Conservation (phyloP, 2,329 filamentous ascomycete species). For the Coniochaeta hoffmannii region DNA sequence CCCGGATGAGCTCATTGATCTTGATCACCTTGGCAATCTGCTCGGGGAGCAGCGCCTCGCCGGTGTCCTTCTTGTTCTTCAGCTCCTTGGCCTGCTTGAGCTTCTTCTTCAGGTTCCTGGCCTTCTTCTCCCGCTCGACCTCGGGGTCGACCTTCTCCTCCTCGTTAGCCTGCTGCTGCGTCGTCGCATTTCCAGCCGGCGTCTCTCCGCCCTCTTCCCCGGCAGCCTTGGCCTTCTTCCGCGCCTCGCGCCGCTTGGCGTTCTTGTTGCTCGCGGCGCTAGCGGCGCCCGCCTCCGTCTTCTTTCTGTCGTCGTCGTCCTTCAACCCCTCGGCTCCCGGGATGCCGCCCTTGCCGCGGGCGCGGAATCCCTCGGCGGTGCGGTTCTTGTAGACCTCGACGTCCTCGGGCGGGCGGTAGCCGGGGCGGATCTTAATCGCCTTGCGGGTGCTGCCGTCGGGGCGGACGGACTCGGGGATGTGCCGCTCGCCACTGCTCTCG, state of each 20-base stretch:
- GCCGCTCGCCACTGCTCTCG: constrained; percentile 67
- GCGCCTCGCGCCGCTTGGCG: constrained; percentile 61
- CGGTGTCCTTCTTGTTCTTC: constrained; percentile 82
- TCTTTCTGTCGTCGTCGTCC: constrained; percentile 33
- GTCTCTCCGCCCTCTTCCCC: constrained; percentile 53
- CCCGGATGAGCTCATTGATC: constrained; percentile 86
- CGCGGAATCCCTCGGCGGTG: constrained; percentile 78
- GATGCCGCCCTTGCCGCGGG: constrained; percentile 53
- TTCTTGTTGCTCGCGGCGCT: constrained; percentile 69
- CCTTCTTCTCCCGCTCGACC: constrained; percentile 85
- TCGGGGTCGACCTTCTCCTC: constrained; percentile 52
- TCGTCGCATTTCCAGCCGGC: constrained; percentile 21
- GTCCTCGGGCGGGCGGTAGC: constrained; percentile 91
- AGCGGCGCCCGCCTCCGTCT: constrained; percentile 12
- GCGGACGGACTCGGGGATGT: constrained; percentile 81
- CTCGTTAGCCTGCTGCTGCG: constrained; percentile 9
- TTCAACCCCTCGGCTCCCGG: constrained; percentile 62
- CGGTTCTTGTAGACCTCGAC: constrained; percentile 94
- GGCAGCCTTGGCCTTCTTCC: constrained; percentile 45
- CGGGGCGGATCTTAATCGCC: constrained; percentile 88
- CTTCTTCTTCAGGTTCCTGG: constrained; percentile 87
- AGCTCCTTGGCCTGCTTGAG: constrained; percentile 87
- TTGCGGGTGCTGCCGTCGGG: constrained; percentile 87
- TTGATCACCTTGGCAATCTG: constrained; percentile 97
- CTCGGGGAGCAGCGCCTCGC: constrained; percentile 77